phyloP scores from a whole-genome alignment of 306 rosid genomes.

The Rosa rugosa region DNA sequence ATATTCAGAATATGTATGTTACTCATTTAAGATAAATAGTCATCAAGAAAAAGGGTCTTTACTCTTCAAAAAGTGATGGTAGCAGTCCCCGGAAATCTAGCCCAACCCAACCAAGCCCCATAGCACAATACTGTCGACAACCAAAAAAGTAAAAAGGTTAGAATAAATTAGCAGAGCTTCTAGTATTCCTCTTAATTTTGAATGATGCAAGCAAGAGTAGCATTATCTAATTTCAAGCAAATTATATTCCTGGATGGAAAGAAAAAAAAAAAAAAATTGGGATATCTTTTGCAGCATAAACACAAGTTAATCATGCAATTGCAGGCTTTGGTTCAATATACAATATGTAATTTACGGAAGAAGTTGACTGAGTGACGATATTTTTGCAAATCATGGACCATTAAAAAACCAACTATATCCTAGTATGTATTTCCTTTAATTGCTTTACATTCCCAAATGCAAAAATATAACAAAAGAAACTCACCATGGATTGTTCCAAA shows the following conservation, averaged over 20 bases:
- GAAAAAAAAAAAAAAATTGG: no score
- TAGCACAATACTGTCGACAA: constrained; percentile 83
- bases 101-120: constrained; percentile 99
- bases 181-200: neutral
- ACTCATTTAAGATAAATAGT: neutral
- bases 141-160: constrained; percentile 25
- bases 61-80: constrained; percentile 98
- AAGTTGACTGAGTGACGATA: neutral
- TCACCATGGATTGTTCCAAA: constrained; percentile 98
- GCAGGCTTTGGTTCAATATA: neutral
- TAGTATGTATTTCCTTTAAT: neutral
- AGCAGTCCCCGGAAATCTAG: constrained; percentile 94
- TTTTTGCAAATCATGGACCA: constrained; percentile 3
- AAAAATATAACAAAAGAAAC: constrained; percentile 25
- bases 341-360: neutral
- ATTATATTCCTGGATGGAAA: constrained; percentile 7
- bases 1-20: constrained; percentile 22
- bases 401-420: neutral
- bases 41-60: constrained; percentile 28
- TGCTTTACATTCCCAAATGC: neutral
- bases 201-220: constrained; percentile 1
- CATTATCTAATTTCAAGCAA: constrained; percentile 14
- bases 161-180: constrained; percentile 23
- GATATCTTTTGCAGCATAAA: constrained; percentile 9
- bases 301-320: neutral